Conservation (phyloP, 2,329 filamentous ascomycete species). For the Aspergillus brasiliensis region DNA sequence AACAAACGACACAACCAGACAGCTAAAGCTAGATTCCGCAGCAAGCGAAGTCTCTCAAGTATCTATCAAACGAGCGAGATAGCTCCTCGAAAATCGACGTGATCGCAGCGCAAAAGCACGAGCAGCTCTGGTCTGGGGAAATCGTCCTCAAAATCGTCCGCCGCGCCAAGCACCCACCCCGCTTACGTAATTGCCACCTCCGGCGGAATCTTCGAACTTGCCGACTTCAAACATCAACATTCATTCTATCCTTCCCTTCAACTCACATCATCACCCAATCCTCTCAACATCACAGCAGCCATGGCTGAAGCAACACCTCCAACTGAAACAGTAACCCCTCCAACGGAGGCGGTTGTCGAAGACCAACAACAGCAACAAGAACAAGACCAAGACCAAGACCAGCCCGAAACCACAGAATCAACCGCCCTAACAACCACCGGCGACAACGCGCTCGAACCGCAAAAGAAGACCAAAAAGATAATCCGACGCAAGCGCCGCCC, state of each 20-base stretch:
- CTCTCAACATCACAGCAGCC: slow-evolving; percentile 5
- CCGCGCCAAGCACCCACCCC: slow-evolving; percentile 18
- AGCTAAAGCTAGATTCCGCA: not conserved
- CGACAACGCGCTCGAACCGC: slow-evolving; percentile 25
- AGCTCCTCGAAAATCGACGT: not conserved
- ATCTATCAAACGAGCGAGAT: not conserved
- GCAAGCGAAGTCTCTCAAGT: not conserved
- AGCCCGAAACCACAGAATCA: slow-evolving; percentile 12
- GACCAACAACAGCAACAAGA: slow-evolving; percentile 35
- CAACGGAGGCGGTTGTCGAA: slow-evolving; percentile 43
- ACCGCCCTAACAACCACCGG: slow-evolving; percentile 20
- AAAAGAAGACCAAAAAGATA: slow-evolving; percentile 82
- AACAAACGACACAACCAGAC: not conserved
- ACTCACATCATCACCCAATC: slow-evolving; percentile 5
- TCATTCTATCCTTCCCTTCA: slow-evolving; percentile 8
- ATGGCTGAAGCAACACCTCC: slow-evolving; percentile 26
- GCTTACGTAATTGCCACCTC: slow-evolving; percentile 20
- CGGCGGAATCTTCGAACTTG: slow-evolving; percentile 8
- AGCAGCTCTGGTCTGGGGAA: slow-evolving; percentile 5
- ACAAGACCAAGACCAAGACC: too few relatives aligned
- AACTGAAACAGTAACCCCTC: slow-evolving; percentile 24
- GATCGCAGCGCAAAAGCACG: not conserved
- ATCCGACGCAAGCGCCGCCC: slow-evolving; percentile 88
- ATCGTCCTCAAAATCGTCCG: slow-evolving; percentile 22
- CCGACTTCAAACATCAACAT: not conserved